Conservation (phyloP, 1,139 yeast genomes). For the Yamadazyma blattariae region DNA sequence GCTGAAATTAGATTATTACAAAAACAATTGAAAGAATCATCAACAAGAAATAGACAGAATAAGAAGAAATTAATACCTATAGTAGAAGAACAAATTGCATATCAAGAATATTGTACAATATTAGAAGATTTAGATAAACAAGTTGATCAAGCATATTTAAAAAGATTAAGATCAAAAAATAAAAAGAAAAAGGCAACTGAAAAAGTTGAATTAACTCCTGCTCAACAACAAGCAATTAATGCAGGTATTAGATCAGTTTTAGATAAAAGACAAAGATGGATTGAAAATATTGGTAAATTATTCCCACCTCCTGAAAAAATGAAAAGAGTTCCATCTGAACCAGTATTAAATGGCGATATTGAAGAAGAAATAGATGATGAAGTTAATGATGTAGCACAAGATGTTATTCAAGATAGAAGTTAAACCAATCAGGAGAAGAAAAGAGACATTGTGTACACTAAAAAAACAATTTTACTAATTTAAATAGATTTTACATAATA, state of each 20-base stretch:
- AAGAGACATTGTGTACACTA: no score
- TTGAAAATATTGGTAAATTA: constrained; percentile 80
- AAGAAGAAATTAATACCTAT: constrained; percentile 67
- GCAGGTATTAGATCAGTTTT: constrained; percentile 74
- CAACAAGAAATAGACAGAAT: constrained; percentile 62
- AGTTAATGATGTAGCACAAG: constrained; percentile 47
- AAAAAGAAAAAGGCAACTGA: constrained; percentile 57
- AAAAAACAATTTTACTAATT: no score
- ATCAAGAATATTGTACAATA: constrained; percentile 90
- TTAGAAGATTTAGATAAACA: constrained; percentile 93
- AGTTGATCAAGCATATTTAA: constrained; percentile 89
- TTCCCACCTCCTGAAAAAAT: constrained; percentile 68
- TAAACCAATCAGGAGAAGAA: no score
- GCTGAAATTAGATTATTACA: constrained; percentile 79
- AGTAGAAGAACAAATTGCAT: constrained; percentile 89
- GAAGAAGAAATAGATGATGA: constrained; percentile 39
- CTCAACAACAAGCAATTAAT: constrained; percentile 58
- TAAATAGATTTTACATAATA: no score
- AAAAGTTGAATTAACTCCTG: constrained; percentile 32
- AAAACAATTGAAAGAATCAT: constrained; percentile 59
- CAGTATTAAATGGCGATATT: constrained; percentile 42
- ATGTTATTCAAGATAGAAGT: constrained; percentile 24
- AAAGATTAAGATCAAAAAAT: constrained; percentile 79
- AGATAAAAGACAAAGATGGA: constrained; percentile 89
- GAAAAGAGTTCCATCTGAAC: constrained; percentile 69